Base-by-base conservation (phyloP, 2,329 filamentous ascomycete species). In the Immersiporthe knoxdaviesiana region DNA sequence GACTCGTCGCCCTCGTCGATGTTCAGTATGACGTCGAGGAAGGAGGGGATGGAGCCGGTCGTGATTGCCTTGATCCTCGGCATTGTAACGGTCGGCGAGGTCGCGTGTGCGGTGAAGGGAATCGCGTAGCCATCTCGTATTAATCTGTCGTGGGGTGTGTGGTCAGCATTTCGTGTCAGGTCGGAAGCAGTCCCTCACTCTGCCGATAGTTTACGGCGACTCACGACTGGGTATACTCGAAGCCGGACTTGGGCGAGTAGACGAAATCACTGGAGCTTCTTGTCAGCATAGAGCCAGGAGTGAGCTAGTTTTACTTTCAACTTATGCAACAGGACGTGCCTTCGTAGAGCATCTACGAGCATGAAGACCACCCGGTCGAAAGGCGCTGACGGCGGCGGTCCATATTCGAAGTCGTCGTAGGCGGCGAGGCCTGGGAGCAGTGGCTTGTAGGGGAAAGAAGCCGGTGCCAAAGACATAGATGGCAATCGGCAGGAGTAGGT, bases 401-500 rank as follows among this genome's bases (percentile, higher is more conserved):
- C 88, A 81, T 86, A 84, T 61, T 84, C 81, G 37, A 87, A 77
- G 63, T 85, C 76, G 72, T 88, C 85, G 79, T 90, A 92, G 72
- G 86, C 83, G 12, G 96, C 94, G 61, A 97, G 83, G 4, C 96
- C 96, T 14, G 94, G 90, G 62, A 99, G 85, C 73, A 97, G 91
- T 2, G 96, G 94, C 77, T 99, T 99, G 81, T 98, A 97, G 10
- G 96, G 96, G 77, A 99, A 99, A 99, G 85, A 99, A 99, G 18
- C 96, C 95, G 41, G 89, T 88, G 35, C 92, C 94, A 79, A 98
- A 98, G 72, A 91, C 80, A 66, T 91, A 74, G 72, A 94, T 88
- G 61, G 93, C 90, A 67, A 91, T 77, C 3, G 92, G 92, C 59
- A 97, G 88, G 71, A 97, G 81, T 41, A 94, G 68, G 79, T 97